Base-by-base conservation (phyloP, 225 moss, liverwort and hornwort species). In the Climacium dendroides region DNA sequence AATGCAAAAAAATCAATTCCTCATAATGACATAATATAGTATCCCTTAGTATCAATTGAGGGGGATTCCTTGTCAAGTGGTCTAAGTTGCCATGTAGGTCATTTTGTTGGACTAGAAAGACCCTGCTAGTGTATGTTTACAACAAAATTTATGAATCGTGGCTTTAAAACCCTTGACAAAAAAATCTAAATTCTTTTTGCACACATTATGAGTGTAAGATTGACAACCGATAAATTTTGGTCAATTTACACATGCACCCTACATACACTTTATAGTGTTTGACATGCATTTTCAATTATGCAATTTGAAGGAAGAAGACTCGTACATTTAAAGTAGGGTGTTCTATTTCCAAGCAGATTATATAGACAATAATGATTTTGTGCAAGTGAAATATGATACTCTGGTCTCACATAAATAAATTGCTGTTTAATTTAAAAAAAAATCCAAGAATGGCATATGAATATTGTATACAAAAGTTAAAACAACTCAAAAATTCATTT, bases 1-100 rank as follows among this genome's bases (percentile, higher is more conserved):
- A 5, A 48, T 17, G 18, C 12, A 13, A 39, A 29, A 11, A 18
- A 11, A 7, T 14, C 19, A 74, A 74, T 74, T 19, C 8, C 1
- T 32, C 8, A 12, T 7, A 48, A 4, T 48, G 12, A 0, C 0
- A 48, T 4, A 18, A 47, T 29, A 73, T 0, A 0, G 19, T 19
- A 30, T 0, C 4, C 7, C 11, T 73, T 73, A 1, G 7, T 43
- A 47, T 11, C 30, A 4, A 30, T 47, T 4, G 28, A 45, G 5
- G 6, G 17, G 4, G 18, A 19, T 35, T 19, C 1, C 9, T 65
- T 65, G 5, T 12, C 37, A n/a, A 37, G 37, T n/a, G 23, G 37
- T 13, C 1, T 69, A 24, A 69, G 39, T 69, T 69, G 37, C 24
- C 7, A 69, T 13, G 13, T 13, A 3, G 13, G 8, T 14, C 0